Conservation (phyloP, 768 basidiomycete species). For the Kondoa subrosea region DNA sequence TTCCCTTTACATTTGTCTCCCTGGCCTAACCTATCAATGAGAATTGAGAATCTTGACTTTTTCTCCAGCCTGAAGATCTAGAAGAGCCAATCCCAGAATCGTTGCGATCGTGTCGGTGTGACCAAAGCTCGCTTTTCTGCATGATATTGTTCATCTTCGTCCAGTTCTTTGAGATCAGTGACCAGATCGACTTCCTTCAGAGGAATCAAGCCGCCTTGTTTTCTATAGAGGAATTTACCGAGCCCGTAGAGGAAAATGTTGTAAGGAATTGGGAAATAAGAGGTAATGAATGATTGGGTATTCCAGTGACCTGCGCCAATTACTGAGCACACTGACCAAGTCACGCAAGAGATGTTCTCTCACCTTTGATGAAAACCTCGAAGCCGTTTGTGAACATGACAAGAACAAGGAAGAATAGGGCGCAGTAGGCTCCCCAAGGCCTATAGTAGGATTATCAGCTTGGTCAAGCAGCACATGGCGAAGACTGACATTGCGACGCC, state of each 20-base stretch:
- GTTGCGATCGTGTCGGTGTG: slow-evolving; percentile 2
- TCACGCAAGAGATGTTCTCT: no score
- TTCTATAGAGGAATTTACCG: neutral
- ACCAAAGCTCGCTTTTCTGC: slow-evolving; percentile 8
- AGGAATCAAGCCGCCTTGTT: neutral
- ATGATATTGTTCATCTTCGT: slow-evolving; percentile 19
- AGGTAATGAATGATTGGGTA: slow-evolving; percentile 20
- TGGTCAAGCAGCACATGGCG: no score
- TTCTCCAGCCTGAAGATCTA: no score
- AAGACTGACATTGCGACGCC: slow-evolving; percentile 31
- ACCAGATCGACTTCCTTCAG: neutral
- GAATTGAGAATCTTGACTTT: no score
- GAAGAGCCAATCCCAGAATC: neutral
- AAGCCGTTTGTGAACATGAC: neutral
- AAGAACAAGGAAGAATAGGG: slow-evolving; percentile 22
- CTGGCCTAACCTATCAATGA: no score
- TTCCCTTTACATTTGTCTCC: no score
- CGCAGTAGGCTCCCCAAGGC: slow-evolving; percentile 29
- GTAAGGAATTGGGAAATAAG: slow-evolving; percentile 18
- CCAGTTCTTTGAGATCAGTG: slow-evolving; percentile 19
- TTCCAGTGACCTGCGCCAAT: slow-evolving; percentile 18
- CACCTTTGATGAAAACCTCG: neutral
- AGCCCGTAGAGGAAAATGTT: slow-evolving; percentile 12
- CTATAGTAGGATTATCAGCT: no score
- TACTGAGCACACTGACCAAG: no score